Conservation (phyloP, 495 filamentous ascomycete genomes). For the Aspergillus cavernicola region DNA sequence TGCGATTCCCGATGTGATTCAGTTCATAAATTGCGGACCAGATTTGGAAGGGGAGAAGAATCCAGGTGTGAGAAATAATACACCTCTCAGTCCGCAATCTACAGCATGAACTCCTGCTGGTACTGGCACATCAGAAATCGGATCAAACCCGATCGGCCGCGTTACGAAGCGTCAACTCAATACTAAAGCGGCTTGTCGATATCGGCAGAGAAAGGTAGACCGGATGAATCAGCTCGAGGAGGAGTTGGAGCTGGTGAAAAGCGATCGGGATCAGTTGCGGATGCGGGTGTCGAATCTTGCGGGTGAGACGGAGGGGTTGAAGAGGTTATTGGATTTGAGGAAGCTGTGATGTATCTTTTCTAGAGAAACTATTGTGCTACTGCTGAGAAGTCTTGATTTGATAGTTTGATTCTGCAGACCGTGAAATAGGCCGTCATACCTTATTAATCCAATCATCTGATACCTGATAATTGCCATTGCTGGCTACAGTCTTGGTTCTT, state of each 20-base stretch:
- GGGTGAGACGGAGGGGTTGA: not conserved
- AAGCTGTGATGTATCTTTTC: not conserved
- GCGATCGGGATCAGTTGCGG: not conserved
- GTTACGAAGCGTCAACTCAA: not conserved
- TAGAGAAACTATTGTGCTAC: too few relatives aligned
- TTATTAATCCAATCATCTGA: slow-evolving; percentile 5
- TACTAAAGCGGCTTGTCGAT: not conserved
- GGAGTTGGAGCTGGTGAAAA: not conserved
- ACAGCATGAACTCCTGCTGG: too few relatives aligned
- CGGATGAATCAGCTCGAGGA: slow-evolving; percentile 1
- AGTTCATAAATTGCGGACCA: too few relatives aligned
- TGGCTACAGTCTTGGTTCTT: slow-evolving; percentile 8
- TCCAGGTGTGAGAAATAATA: too few relatives aligned
- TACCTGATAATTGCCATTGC: slow-evolving; percentile 7
- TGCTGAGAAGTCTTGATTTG: too few relatives aligned
- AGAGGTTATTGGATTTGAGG: not conserved
- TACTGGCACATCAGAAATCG: not conserved
- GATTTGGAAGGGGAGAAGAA: too few relatives aligned
- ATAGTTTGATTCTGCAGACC: not conserved
- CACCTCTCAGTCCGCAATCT: too few relatives aligned
- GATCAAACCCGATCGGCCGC: not conserved
- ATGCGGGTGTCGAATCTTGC: not conserved
- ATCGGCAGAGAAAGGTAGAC: not conserved
- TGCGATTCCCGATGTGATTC: too few relatives aligned
- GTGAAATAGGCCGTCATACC: not conserved